A percentile compares a stretch with the other conserved stretches of the same genome.
Evolutionary conservation across 1,284 basidiomycete genomes (phyloP).

Genomic region (Marasmius sp.): DNA sequence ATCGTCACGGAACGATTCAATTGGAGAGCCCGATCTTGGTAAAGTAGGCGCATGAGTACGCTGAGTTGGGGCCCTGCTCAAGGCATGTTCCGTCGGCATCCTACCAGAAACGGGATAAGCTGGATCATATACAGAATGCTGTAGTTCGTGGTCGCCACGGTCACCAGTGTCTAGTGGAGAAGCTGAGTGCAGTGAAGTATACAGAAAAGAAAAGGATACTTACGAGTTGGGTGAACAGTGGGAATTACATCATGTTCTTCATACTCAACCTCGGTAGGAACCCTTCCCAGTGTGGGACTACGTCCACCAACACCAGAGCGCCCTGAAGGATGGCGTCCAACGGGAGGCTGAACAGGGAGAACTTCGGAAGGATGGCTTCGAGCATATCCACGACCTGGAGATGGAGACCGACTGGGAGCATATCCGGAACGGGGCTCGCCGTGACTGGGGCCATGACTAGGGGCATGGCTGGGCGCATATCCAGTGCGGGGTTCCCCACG

Average conservation of each 20-base stretch:
- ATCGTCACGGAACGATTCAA: neutral
- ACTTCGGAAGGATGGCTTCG: neutral
- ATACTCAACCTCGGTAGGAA: neutral
- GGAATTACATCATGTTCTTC: neutral
- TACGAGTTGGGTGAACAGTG: neutral
- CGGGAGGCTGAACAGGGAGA: neutral
- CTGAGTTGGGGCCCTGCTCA: neutral
- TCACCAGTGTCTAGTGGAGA: neutral
- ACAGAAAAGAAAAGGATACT: neutral
- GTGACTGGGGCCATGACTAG: neutral
- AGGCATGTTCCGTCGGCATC: neutral
- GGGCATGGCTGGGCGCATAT: too few relatives aligned
- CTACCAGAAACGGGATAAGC: slow-evolving; percentile 2
- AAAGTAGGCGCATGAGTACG: neutral
- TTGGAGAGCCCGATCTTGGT: neutral
- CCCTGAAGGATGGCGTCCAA: neutral
- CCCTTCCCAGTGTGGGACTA: neutral
- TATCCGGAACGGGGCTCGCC: neutral
- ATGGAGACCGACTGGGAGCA: too few relatives aligned
- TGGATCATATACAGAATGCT: neutral
- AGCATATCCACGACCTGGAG: neutral
- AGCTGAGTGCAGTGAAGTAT: neutral
- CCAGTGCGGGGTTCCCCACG: neutral
- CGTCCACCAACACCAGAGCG: neutral
- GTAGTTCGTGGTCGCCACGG: neutral